phyloP scores from a whole-genome alignment of 352 stramenopile species.

The Pythium utonaiense region DNA sequence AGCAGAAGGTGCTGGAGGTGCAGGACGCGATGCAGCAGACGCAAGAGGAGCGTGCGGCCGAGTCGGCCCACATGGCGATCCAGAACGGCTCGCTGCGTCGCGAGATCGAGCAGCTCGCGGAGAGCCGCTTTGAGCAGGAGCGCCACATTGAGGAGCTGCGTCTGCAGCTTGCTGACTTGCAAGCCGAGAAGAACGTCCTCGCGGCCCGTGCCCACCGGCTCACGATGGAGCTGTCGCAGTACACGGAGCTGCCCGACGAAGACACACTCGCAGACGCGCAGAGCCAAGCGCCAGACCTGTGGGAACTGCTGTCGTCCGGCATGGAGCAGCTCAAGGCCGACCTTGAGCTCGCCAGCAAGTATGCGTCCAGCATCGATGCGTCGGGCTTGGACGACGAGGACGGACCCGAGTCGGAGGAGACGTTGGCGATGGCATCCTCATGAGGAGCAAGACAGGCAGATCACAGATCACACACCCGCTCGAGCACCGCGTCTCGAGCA shows the following conservation, averaged over 20 bases:
- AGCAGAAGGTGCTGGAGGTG: slow-evolving; percentile 57
- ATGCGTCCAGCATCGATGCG: slow-evolving; percentile 76
- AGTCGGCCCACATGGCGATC: slow-evolving; percentile 57
- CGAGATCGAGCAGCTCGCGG: slow-evolving; percentile 62
- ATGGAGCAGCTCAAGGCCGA: slow-evolving; percentile 89
- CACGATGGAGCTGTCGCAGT: slow-evolving; percentile 80
- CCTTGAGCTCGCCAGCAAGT: slow-evolving; percentile 83
- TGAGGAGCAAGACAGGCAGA: slow-evolving; percentile 1
- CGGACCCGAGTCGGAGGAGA: slow-evolving; percentile 44
- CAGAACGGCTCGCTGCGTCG: slow-evolving; percentile 54
- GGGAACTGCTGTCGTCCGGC: slow-evolving; percentile 80
- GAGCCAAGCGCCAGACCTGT: slow-evolving; percentile 67
- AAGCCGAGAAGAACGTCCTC: slow-evolving; percentile 85
- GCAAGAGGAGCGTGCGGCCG: slow-evolving; percentile 58
- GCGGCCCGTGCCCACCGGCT: slow-evolving; percentile 70
- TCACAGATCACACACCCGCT: too few relatives aligned
- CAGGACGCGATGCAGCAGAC: slow-evolving; percentile 60
- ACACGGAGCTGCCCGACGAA: slow-evolving; percentile 73
- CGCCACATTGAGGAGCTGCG: slow-evolving; percentile 60
- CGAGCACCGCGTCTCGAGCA: background rate
- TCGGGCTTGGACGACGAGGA: slow-evolving; percentile 32
- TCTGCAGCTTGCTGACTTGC: slow-evolving; percentile 68
- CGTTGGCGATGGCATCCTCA: slow-evolving; percentile 48
- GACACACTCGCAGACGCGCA: slow-evolving; percentile 54
- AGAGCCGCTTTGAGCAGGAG: slow-evolving; percentile 64